Percentiles rank a stretch among this genome's conserved stretches.
phyloP scores from a whole-genome alignment of 495 filamentous ascomycete genomes.

The Trichocladium antarcticum region DNA sequence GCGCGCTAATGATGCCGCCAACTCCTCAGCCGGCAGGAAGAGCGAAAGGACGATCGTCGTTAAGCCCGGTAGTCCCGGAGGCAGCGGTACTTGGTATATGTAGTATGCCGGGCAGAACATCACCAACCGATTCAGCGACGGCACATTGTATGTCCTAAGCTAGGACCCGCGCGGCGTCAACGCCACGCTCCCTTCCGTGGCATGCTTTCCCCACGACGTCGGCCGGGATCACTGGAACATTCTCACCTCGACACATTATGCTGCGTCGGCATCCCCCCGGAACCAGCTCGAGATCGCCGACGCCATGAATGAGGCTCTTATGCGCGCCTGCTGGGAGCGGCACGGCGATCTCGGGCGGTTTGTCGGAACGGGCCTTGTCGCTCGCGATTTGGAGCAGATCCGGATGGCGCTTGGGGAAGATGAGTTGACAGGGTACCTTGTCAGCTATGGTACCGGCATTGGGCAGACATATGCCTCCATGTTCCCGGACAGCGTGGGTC shows the following conservation, averaged over 20 bases:
- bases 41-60: conserved; percentile 39
- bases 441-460: conserved; percentile 59
- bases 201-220: conserved; percentile 40
- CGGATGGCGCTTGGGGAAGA: conserved; percentile 38
- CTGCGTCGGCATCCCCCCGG: conserved; percentile 23
- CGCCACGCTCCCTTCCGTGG: conserved; percentile 36
- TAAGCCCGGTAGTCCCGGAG: conserved; percentile 38
- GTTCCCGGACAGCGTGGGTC: conserved; percentile 38
- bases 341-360: conserved; percentile 37
- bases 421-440: conserved; percentile 50
- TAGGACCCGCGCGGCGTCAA: conserved; percentile 50
- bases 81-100: conserved; percentile 33
- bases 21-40: conserved; percentile 21
- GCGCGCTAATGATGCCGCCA: conserved; percentile 5
- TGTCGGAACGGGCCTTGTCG: conserved; percentile 34
- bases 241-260: conserved; percentile 29
- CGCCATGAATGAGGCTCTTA: conserved; percentile 32
- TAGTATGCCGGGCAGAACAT: conserved; percentile 28
- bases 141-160: conserved; percentile 40
- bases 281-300: conserved; percentile 31
- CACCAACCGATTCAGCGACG: conserved; percentile 30
- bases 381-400: conserved; percentile 41
- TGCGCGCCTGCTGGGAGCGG: conserved; percentile 34
- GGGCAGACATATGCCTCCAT: conserved; percentile 46
- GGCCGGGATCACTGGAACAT: conserved; percentile 35